These are phyloP conservation scores for Pholiota conissans DNA, from an alignment of 768 basidiomycete genomes.

Conservation along the genomic window DNA sequence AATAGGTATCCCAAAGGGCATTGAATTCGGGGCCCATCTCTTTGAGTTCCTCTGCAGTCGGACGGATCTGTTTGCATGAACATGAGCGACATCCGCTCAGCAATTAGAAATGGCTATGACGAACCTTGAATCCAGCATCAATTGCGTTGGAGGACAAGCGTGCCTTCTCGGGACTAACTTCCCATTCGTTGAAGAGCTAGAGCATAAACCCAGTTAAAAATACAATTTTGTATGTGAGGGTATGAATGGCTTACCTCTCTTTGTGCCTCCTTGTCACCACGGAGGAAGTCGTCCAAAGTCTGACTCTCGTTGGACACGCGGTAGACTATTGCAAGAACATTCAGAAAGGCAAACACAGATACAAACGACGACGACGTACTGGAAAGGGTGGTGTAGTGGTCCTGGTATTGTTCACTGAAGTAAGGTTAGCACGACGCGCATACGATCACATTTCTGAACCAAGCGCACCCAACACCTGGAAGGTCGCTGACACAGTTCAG, in stretches of 20 bases:
- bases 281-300: slow-evolving; percentile 70
- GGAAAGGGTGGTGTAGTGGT: slow-evolving; percentile 71
- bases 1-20: slow-evolving; percentile 65
- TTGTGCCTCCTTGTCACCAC: slow-evolving; percentile 60
- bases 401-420: slow-evolving; percentile 66
- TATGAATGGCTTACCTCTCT: slow-evolving; percentile 57
- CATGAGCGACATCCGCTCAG: neutral
- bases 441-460: too few species aligned
- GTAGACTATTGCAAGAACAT: slow-evolving; percentile 42
- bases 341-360: neutral
- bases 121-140: slow-evolving; percentile 73
- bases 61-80: slow-evolving; percentile 52
- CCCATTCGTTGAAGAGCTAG: slow-evolving; percentile 63
- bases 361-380: slow-evolving; percentile 31
- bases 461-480: slow-evolving; percentile 68
- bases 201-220: neutral
- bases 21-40: slow-evolving; percentile 82
- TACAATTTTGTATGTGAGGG: neutral
- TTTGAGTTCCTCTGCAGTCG: slow-evolving; percentile 66
- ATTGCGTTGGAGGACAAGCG: slow-evolving; percentile 69
- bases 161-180: slow-evolving; percentile 65
- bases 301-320: slow-evolving; percentile 65
- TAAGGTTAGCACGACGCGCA: neutral
- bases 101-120: neutral
- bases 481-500: slow-evolving; percentile 68